phyloP scores from a whole-genome alignment of 805 yeast genomes.

The Metschnikowia sp. region DNA sequence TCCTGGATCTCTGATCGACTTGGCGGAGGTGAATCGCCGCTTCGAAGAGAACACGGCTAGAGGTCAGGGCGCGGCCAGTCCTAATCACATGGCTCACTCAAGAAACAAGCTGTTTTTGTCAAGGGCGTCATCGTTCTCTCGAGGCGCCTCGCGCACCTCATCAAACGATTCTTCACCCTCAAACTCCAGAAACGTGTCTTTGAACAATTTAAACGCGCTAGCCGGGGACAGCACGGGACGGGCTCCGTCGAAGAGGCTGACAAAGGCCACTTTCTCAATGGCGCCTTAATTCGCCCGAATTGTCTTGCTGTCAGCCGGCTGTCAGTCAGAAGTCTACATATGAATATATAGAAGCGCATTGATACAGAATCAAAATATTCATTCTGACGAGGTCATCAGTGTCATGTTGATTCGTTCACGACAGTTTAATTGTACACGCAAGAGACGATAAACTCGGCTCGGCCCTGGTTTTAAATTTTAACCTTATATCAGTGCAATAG shows the following conservation, averaged over 20 bases:
- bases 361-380: no score
- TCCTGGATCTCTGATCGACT: conserved; percentile 37
- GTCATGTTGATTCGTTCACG: background rate
- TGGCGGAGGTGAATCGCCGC: conserved; percentile 28
- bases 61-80: conserved; percentile 2
- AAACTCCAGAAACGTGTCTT: conserved; percentile 72
- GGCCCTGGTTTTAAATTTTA: no score
- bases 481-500: no score
- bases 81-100: conserved; percentile 1
- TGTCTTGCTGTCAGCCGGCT: background rate
- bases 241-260: conserved; percentile 4
- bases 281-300: conserved; percentile 1
- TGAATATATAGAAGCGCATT: no score
- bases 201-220: conserved; percentile 17
- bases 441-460: no score
- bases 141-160: conserved; percentile 21
- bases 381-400: no score
- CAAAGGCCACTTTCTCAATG: conserved; percentile 17
- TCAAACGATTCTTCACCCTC: conserved; percentile 53
- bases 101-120: conserved; percentile 22
- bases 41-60: conserved; percentile 22
- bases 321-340: background rate
- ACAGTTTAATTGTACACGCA: no score
- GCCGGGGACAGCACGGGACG: conserved; percentile 2
- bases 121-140: conserved; percentile 24